These are phyloP conservation scores for Begonia fuchsioides DNA, from an alignment of 306 rosid species.

Conservation along the genomic window DNA sequence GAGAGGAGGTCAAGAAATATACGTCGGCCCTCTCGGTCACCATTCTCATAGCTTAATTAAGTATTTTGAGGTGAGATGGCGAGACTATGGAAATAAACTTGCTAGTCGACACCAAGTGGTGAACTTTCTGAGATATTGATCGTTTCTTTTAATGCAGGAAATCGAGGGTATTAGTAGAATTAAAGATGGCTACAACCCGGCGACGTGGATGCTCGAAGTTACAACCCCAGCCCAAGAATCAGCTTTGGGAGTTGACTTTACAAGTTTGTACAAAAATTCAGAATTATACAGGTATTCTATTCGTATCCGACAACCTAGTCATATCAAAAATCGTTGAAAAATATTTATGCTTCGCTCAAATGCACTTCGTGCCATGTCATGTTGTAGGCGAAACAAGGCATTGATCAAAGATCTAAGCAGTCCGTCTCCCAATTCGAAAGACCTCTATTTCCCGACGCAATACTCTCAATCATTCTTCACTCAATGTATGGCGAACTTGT, in stretches of 20 bases:
- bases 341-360: too few relatives aligned
- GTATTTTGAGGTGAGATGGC: conserved; percentile 39
- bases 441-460: conserved; percentile 37
- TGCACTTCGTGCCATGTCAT: too few relatives aligned
- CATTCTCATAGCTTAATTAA: conserved; percentile 30
- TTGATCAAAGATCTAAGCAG: conserved; percentile 44
- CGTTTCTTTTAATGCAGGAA: conserved; percentile 13
- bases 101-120: not conserved
- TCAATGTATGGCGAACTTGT: conserved; percentile 67
- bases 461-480: conserved; percentile 44
- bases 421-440: conserved; percentile 45
- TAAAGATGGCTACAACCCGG: conserved; percentile 76
- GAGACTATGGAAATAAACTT: not conserved
- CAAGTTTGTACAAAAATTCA: conserved; percentile 38
- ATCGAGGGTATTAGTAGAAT: conserved; percentile 43
- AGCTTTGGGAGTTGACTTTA: conserved; percentile 39
- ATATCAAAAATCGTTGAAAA: too few relatives aligned
- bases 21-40: conserved; percentile 43
- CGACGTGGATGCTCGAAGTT: conserved; percentile 92
- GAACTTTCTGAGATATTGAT: not conserved
- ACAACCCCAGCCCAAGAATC: conserved; percentile 37
- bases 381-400: conserved; percentile 63
- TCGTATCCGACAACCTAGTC: not conserved
- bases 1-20: conserved; percentile 58
- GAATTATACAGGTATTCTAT: conserved; percentile 34